Percentiles rank a stretch among this genome's conserved stretches.
These are phyloP conservation scores for Colletotrichum euphorbiae DNA, from an alignment of 2,329 filamentous ascomycete species.

Conservation along the genomic window DNA sequence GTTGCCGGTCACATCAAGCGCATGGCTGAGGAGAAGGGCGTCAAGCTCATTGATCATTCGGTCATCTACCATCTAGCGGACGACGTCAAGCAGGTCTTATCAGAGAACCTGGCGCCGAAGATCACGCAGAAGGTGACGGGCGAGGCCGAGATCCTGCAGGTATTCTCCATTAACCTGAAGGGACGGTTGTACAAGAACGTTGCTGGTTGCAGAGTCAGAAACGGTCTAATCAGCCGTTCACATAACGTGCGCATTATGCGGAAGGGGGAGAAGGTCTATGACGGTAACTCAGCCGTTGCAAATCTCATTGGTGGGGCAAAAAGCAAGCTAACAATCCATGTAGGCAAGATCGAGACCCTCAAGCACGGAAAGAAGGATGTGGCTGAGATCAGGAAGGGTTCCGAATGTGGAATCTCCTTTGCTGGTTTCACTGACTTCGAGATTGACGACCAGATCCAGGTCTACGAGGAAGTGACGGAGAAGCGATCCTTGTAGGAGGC, in stretches of 20 bases:
- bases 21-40: conserved; percentile 76
- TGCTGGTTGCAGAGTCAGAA: conserved; percentile 88
- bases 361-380: conserved; percentile 96
- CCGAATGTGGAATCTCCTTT: conserved; percentile 93
- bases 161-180: conserved; percentile 87
- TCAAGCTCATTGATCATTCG: conserved; percentile 85
- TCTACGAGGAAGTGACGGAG: conserved; percentile 82
- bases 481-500: conserved; percentile 61
- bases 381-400: conserved; percentile 87
- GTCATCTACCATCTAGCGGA: conserved; percentile 87
- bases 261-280: conserved; percentile 76
- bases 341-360: conserved; percentile 82
- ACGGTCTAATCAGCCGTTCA: conserved; percentile 76
- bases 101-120: conserved; percentile 74
- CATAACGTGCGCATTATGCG: conserved; percentile 79
- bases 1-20: conserved; percentile 75
- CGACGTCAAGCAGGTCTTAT: conserved; percentile 75
- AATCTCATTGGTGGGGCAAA: background rate
- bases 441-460: conserved; percentile 87
- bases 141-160: conserved; percentile 85
- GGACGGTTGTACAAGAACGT: conserved; percentile 78
- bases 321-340: conserved; percentile 17
- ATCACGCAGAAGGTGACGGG: conserved; percentile 80
- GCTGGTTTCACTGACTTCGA: conserved; percentile 82
- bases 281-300: conserved; percentile 72